Percentiles rank a stretch among this genome's conserved stretches.
Evolutionary conservation across 257 asterid species (phyloP).

Genomic region (Solanum ossicruentum): DNA sequence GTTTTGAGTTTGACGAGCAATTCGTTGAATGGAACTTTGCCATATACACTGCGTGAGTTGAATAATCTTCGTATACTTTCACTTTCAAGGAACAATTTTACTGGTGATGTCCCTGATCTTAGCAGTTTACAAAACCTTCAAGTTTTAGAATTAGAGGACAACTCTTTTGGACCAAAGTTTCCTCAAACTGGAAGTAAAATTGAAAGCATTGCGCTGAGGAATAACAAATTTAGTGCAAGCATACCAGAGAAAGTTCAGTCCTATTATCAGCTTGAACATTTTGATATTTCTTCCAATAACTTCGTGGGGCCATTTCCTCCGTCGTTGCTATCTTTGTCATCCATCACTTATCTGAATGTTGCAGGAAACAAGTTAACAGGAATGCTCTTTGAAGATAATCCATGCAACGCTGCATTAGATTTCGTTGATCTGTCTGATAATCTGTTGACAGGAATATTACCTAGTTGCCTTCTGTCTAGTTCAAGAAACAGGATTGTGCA

Average conservation of each 20-base stretch:
- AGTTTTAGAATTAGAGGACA: slow-evolving; percentile 51
- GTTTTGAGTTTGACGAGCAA: slow-evolving; percentile 60
- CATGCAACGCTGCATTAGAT: slow-evolving; percentile 38
- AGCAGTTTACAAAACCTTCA: slow-evolving; percentile 54
- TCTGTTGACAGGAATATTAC: slow-evolving; percentile 66
- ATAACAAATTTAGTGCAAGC: slow-evolving; percentile 48
- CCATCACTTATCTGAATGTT: slow-evolving; percentile 39
- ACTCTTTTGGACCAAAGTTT: slow-evolving; percentile 57
- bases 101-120: slow-evolving; percentile 72
- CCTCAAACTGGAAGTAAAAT: slow-evolving; percentile 42
- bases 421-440: slow-evolving; percentile 63
- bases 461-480: slow-evolving; percentile 37
- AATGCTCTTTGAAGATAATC: slow-evolving; percentile 41
- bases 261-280: slow-evolving; percentile 37
- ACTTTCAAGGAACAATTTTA: slow-evolving; percentile 55
- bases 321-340: slow-evolving; percentile 54
- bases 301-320: slow-evolving; percentile 76
- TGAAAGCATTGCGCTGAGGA: slow-evolving; percentile 34
- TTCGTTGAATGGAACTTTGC: slow-evolving; percentile 42
- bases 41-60: slow-evolving; percentile 37
- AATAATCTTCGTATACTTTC: slow-evolving; percentile 50
- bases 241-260: slow-evolving; percentile 53
- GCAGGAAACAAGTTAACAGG: slow-evolving; percentile 68
- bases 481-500: slow-evolving; percentile 18
- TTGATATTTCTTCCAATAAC: slow-evolving; percentile 63